Evolutionary conservation across 345 rosid species (phyloP), one percentile per base, ranked within the genome.

Genomic region (Camelina laxa): DNA sequence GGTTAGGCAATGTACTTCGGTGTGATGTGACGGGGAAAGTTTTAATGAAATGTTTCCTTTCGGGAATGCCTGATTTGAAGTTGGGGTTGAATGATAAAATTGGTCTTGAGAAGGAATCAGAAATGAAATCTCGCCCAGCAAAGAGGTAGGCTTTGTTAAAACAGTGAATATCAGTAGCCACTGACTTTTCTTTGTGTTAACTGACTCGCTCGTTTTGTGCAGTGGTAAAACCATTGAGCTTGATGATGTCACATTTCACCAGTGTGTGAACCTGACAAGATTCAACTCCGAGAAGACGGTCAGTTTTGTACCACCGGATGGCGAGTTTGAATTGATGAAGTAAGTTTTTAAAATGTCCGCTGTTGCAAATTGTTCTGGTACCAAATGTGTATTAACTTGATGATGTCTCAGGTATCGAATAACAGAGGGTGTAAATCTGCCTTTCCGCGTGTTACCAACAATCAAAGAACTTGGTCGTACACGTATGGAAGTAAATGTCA

Each of bases 51-150:
- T 95, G 99, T 80, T 92, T 96, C 80, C 95, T 96, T 59, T 92
- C 97, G 65, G 99, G 98, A 84, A 96, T 96, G 99, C 99, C 98
- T 80, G 99, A 96, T 86, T 74, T 96, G 84, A 96, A 96, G 82
- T 80, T 96, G 92, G 99, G 98, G 13, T 88, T 96, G 79, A 94
- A 94, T 81, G 98, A 91, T 85, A 94, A 94, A 83, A 92, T 94
- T 87, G 98, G 98, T 74, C 96, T 94, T 22, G 98, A 94, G 84
- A 94, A 94, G 80, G 99, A 96, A 81, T 89, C 98, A 4, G 96
- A 96, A 79, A 74, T 96, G 80, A 96, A 96, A 80, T 89, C 96
- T 20, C 97, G 98, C 49, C 98, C 99, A 72, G 65, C 93, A 60
- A 96, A 92, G 82, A 96, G 99, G 99, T 96, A 75, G 38, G n/a